Percentiles rank a stretch among this genome's conserved stretches.
These are phyloP conservation scores for Fagopyrum homotropicum DNA, from an alignment of 148 eudicot genomes.

Conservation along the genomic window DNA sequence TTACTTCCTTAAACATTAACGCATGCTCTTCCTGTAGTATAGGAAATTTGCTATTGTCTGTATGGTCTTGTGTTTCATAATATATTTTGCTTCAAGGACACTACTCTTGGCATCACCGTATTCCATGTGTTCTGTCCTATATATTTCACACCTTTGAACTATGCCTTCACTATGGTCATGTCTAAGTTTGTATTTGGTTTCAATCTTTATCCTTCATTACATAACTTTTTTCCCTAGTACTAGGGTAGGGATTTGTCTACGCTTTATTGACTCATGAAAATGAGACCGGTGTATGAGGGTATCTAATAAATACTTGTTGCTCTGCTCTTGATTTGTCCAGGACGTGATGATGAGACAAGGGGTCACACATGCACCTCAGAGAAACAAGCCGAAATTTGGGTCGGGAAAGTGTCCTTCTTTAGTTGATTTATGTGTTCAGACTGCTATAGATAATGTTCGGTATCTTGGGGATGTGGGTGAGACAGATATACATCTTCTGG, in stretches of 20 bases:
- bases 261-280: too few species aligned
- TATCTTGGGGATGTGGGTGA: constrained; percentile 85
- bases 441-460: constrained; percentile 72
- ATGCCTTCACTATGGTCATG: not conserved
- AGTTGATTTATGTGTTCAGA: constrained; percentile 75
- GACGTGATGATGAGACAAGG: constrained; percentile 25
- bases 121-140: not conserved
- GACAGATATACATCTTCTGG: constrained; percentile 60
- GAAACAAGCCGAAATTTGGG: constrained; percentile 14
- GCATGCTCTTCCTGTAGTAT: not conserved
- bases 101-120: not conserved
- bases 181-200: not conserved
- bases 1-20: not conserved
- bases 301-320: not conserved
- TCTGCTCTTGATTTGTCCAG: not conserved
- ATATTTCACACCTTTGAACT: not conserved
- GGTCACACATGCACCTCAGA: constrained; percentile 17
- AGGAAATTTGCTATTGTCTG: not conserved
- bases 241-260: too few species aligned
- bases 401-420: constrained; percentile 47
- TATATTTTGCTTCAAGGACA: not conserved
- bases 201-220: not conserved
- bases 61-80: not conserved
- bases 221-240: not conserved
- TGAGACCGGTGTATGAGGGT: not conserved